Conservation (phyloP, 2,329 filamentous ascomycete species). For the Emericellopsis cladophorae region DNA sequence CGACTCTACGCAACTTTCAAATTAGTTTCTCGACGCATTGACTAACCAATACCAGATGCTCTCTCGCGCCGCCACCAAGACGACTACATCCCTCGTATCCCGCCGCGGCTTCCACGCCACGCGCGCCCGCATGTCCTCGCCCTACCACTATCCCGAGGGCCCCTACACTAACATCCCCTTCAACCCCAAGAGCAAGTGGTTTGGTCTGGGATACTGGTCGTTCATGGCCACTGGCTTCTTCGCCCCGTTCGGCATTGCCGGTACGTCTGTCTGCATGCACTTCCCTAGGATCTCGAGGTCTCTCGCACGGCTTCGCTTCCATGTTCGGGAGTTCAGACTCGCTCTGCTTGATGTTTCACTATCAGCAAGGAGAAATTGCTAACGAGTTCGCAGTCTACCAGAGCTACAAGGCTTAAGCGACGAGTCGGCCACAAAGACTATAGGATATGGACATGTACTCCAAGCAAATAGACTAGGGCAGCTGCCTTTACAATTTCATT, state of each 20-base stretch:
- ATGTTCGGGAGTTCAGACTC: no score
- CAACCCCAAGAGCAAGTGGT: slow-evolving; percentile 85
- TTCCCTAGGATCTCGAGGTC: no score
- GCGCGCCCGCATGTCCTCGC: slow-evolving; percentile 71
- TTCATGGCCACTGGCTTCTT: slow-evolving; percentile 49
- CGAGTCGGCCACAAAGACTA: not conserved
- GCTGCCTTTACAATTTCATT: not conserved
- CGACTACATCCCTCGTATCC: slow-evolving; percentile 57
- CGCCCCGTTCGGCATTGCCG: slow-evolving; percentile 49
- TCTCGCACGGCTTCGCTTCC: no score
- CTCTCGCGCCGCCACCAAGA: slow-evolving; percentile 54
- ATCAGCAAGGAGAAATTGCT: slow-evolving; percentile 4
- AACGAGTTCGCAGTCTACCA: slow-evolving; percentile 30
- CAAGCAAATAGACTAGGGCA: slow-evolving; percentile 17
- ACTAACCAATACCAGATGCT: slow-evolving; percentile 54
- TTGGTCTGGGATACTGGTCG: slow-evolving; percentile 69
- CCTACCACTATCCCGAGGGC: slow-evolving; percentile 97
- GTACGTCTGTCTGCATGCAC: slow-evolving; percentile 28
- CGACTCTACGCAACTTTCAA: not conserved
- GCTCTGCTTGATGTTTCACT: no score
- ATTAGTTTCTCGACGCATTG: not conserved
- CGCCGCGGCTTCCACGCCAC: slow-evolving; percentile 93
- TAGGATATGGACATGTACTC: slow-evolving; percentile 10
- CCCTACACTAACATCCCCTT: slow-evolving; percentile 92
- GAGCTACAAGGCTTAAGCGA: slow-evolving; percentile 25